A percentile compares a stretch with the other conserved stretches of the same genome.
phyloP scores from a whole-genome alignment of 1,139 yeast genomes.

The Sugiyamaella sp. region DNA sequence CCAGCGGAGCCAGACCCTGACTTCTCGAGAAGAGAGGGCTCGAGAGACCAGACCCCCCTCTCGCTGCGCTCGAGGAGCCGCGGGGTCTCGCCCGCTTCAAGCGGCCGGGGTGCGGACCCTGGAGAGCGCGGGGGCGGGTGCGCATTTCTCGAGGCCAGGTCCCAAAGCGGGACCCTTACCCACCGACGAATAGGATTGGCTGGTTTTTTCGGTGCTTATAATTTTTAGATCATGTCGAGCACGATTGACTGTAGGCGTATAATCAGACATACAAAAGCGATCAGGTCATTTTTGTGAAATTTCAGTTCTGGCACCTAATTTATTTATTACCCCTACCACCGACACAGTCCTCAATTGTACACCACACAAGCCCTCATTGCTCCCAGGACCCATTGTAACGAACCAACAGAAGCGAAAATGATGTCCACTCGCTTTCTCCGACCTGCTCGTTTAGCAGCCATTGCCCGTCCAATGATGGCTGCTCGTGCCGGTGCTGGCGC shows the following conservation, averaged over 20 bases:
- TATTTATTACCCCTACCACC: slow-evolving; percentile 8
- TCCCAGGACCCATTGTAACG: not conserved
- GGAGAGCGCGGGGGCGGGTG: too few species aligned
- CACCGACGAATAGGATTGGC: slow-evolving; percentile 18
- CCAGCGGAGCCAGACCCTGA: too few species aligned
- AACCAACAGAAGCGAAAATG: slow-evolving; percentile 4
- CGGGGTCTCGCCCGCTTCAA: too few species aligned
- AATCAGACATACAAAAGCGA: slow-evolving; percentile 12
- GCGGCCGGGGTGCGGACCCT: too few species aligned
- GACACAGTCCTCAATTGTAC: slow-evolving; percentile 1
- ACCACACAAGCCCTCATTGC: not conserved
- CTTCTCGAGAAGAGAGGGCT: too few species aligned
- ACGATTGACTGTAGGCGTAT: slow-evolving; percentile 2
- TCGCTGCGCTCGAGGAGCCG: too few species aligned
- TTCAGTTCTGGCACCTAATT: not conserved
- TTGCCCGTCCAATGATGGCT: slow-evolving; percentile 27
- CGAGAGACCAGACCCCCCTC: not conserved
- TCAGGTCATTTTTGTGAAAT: slow-evolving; percentile 14
- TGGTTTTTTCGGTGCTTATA: slow-evolving; percentile 4
- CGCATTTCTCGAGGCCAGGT: not conserved
- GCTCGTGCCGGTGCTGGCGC: slow-evolving; percentile 26
- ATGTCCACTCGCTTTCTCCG: slow-evolving; percentile 16
- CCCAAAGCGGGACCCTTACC: slow-evolving; percentile 10
- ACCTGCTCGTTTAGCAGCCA: slow-evolving; percentile 19
- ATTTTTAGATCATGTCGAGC: slow-evolving; percentile 15